Conservation (phyloP, 768 basidiomycete genomes). For the Sarcodon sp. region DNA sequence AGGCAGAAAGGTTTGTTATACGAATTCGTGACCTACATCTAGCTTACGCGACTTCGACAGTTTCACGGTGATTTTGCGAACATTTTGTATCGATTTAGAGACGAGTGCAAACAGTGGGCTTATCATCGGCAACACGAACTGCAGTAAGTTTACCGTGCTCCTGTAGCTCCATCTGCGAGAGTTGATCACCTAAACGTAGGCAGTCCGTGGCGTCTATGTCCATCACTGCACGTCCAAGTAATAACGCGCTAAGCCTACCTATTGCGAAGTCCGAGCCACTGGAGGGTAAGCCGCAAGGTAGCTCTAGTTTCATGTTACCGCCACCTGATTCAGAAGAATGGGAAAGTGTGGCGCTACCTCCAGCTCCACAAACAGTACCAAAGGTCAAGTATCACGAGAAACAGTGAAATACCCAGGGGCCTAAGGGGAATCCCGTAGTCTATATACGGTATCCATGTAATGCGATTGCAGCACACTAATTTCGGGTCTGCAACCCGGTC, state of each 20-base stretch:
- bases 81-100: conserved; percentile 63
- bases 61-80: conserved; percentile 84
- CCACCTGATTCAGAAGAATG: conserved; percentile 24
- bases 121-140: conserved; percentile 60
- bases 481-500: too few species aligned
- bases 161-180: not conserved
- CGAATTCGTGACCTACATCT: not conserved
- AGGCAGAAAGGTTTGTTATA: conserved; percentile 55
- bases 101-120: conserved; percentile 66
- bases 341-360: conserved; percentile 17
- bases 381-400: too few species aligned
- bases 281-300: not conserved
- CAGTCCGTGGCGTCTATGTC: conserved; percentile 3
- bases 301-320: conserved; percentile 16
- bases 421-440: too few species aligned
- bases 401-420: too few species aligned
- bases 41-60: conserved; percentile 21
- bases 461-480: too few species aligned
- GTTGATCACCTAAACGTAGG: not conserved
- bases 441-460: too few species aligned
- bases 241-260: conserved; percentile 2
- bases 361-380: conserved; percentile 4
- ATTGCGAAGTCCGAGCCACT: not conserved
- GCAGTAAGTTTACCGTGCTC: conserved; percentile 32
- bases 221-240: conserved; percentile 2